Evolutionary conservation across 2,329 filamentous ascomycete genomes (phyloP), one percentile per base, ranked within the genome.

Genomic region (Corinectria fuckeliana): DNA sequence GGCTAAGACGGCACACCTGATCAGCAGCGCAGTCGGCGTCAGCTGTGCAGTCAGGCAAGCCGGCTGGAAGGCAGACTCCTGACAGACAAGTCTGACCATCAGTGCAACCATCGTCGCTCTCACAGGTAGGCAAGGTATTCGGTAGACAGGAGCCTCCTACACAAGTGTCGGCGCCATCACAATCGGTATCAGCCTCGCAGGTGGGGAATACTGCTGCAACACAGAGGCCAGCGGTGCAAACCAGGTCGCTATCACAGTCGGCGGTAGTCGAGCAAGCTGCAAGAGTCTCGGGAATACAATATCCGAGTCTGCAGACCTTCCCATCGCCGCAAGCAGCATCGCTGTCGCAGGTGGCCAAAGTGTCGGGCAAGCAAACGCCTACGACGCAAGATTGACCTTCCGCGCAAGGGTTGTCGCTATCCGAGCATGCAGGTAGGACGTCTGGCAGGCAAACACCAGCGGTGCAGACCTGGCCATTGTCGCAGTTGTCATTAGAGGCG

Each of bases 31-130:
- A 60, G 18, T 56, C 48, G 8, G 23, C 25, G 20, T 56, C 52
- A 2, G 25, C n/a, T 8, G 10, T 14, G 6, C 58, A 60, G 13
- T 20, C 21, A 5, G 25, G 25, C 1, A 60, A 14, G 1, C 10
- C 26, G 8, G n/a, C 21, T 3, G 58, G 58, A 11, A 60, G 11
- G 14, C 58, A 60, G 14, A 60, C 41, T 20, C 58, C 58, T 1
- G 10, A 47, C 3, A 38, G 11, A 34, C 48, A 55, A 28, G 32
- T 50, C 20, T 50, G 51, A 13, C 36, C 57, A 3, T 38, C 14
- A 4, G 14, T 16, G n/a, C 57, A 60, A 8, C 16, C 16, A 2
- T 21, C 36, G 34, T 58, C 48, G 5, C 41, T 26, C 8, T 32
- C 18, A 7, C 55, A 58, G 5, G 41, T 41, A 6, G 55, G 49